A percentile compares a stretch with the other conserved stretches of the same genome.
These are phyloP conservation scores for Ogataea paraovalis DNA, from an alignment of 805 yeast species.

Conservation along the genomic window DNA sequence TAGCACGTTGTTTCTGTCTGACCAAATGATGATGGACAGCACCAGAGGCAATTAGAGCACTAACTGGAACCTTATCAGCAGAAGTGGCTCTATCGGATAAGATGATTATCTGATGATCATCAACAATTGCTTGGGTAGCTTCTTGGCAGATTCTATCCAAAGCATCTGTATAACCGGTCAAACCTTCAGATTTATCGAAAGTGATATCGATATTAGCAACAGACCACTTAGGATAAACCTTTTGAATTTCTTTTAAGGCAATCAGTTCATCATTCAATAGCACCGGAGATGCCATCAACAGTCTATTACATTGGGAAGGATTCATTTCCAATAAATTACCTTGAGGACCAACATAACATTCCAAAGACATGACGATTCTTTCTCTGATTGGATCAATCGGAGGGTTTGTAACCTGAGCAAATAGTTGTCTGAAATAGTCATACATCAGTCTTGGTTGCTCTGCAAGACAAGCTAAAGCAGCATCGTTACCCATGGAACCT, in stretches of 20 bases:
- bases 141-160: constrained; percentile 83
- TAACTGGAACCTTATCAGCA: constrained; percentile 67
- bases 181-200: constrained; percentile 76
- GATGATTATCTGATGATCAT: constrained; percentile 68
- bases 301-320: constrained; percentile 86
- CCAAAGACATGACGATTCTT: constrained; percentile 93
- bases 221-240: constrained; percentile 84
- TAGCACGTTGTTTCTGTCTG: constrained; percentile 92
- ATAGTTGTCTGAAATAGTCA: constrained; percentile 92
- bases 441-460: constrained; percentile 87
- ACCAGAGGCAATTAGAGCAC: constrained; percentile 90
- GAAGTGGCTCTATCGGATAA: constrained; percentile 67
- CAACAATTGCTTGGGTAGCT: constrained; percentile 80
- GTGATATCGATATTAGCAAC: constrained; percentile 83
- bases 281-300: constrained; percentile 79
- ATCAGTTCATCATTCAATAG: constrained; percentile 66
- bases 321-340: constrained; percentile 92
- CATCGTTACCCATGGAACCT: constrained; percentile 98
- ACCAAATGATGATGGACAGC: constrained; percentile 97
- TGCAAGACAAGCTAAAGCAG: constrained; percentile 90
- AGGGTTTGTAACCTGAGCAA: constrained; percentile 98
- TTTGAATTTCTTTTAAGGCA: constrained; percentile 69
- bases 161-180: constrained; percentile 78
- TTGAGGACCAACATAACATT: constrained; percentile 98
- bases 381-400: constrained; percentile 98